Evolutionary conservation across 306 rosid species (phyloP).

Genomic region (Arachis hypogaea): DNA sequence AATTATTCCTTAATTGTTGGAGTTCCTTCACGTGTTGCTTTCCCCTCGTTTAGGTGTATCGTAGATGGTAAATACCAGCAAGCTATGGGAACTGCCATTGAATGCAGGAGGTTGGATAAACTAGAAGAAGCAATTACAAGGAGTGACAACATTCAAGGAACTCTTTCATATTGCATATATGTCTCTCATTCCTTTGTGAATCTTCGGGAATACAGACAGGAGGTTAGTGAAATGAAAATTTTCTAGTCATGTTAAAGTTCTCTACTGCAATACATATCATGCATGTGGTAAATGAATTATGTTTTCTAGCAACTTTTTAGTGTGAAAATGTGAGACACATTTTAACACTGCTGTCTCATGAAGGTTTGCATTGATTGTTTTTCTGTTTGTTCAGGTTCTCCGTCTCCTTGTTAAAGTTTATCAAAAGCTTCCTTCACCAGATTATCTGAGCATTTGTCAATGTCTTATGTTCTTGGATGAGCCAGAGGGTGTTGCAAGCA

Average conservation of each 20-base stretch:
- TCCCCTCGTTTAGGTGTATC: slow-evolving; percentile 67
- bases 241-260: slow-evolving; percentile 21
- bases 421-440: slow-evolving; percentile 93
- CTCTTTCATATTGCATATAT: slow-evolving; percentile 83
- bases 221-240: slow-evolving; percentile 55
- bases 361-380: slow-evolving; percentile 35
- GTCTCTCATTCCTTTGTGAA: slow-evolving; percentile 92
- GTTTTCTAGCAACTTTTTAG: slow-evolving; percentile 10
- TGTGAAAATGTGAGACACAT: slow-evolving; percentile 16
- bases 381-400: slow-evolving; percentile 63
- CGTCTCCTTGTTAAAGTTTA: slow-evolving; percentile 92
- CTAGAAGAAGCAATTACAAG: slow-evolving; percentile 96
- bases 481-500: slow-evolving; percentile 87
- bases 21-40: slow-evolving; percentile 28
- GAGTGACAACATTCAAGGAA: slow-evolving; percentile 93
- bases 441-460: slow-evolving; percentile 94
- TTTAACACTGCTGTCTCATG: slow-evolving; percentile 9
- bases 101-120: slow-evolving; percentile 97
- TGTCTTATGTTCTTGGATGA: slow-evolving; percentile 98
- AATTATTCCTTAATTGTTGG: not conserved
- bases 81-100: slow-evolving; percentile 98
- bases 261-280: slow-evolving; percentile 22
- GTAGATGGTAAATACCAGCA: slow-evolving; percentile 92
- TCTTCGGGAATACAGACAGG: slow-evolving; percentile 89
- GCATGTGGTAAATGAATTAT: not conserved